These are phyloP conservation scores for Phytophthora quininea DNA, from an alignment of 352 stramenopile genomes.

Conservation along the genomic window DNA sequence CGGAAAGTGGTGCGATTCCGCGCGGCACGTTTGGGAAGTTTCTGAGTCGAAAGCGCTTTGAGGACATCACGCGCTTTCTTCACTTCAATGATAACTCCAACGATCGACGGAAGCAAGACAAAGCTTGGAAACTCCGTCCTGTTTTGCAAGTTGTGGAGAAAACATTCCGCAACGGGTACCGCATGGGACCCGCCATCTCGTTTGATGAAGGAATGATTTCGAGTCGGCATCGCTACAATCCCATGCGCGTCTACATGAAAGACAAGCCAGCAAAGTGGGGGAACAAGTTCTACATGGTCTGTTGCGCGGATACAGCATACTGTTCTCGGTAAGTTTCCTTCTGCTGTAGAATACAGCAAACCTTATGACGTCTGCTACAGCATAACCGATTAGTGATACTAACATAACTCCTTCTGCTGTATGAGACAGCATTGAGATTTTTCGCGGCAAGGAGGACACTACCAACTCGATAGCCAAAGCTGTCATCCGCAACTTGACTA, in stretches of 20 bases:
- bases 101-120: constrained; percentile 3
- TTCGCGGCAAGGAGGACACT: neutral
- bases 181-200: neutral
- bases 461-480: neutral
- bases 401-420: too few species aligned
- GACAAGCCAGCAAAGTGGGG: constrained; percentile 17
- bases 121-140: constrained; percentile 14
- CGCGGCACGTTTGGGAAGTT: constrained; percentile 16
- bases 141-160: constrained; percentile 6
- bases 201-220: constrained; percentile 21
- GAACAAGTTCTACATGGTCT: constrained; percentile 28
- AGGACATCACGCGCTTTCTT: constrained; percentile 12
- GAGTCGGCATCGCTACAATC: constrained; percentile 7
- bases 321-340: constrained; percentile 8
- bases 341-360: too few species aligned
- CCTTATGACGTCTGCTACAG: constrained; percentile 7
- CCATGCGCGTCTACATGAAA: constrained; percentile 22
- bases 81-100: constrained; percentile 20
- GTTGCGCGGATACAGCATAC: constrained; percentile 7
- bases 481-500: neutral
- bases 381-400: too few species aligned
- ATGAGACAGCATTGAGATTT: neutral
- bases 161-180: constrained; percentile 2
- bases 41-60: constrained; percentile 19
- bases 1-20: constrained; percentile 8